Evolutionary conservation across 1,284 basidiomycete genomes (phyloP), one percentile per base, ranked within the genome.

Genomic region (Malassezia vespertilionis): DNA sequence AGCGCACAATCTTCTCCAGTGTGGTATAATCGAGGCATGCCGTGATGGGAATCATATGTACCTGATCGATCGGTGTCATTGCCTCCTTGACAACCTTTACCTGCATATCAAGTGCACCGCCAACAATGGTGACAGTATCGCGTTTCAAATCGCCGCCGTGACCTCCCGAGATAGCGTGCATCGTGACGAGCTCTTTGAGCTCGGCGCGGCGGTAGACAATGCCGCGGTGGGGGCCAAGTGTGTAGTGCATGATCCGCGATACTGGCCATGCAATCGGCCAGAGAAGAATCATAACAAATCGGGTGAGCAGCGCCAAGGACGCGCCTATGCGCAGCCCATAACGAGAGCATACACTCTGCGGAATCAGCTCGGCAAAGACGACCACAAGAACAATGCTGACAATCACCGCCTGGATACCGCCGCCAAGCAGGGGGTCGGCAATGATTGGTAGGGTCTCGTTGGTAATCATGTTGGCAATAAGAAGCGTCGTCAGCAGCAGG

Each of bases 301-400:
- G 60, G 9, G 65, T 67, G 12, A 69, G 61, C 24, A 54, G 42
- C 3, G 69, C 71, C 47, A 71, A 65, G 38, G 57, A 56, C 22
- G 71, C 70, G 33, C 69, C 69, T 34, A 72, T 63, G 12, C 52
- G 58, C 17, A 72, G 56, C 5, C 70, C 72, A 52, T 69, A 72
- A 8, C 71, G 63, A 9, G 69, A 62, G 44, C 72, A 72, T 22
- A 76, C 74, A 21, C 73, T 73, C 58, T 78, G 76, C 0, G 89
- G 89, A 51, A 93, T 93, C 58, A 95, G 85, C 73, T 93, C 88
- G 38, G 84, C 75, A 67, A 87, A 87, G 54, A 85, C 84, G 58
- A 69, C 60, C 52, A 69, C 61, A 7, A 69, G 50, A 8, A 68
- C 65, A 38, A 63, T 69, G 23, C 59, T 61, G 41, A 65, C 56